Conservation (phyloP, 352 stramenopile genomes). For the Phytophthora syringae region DNA sequence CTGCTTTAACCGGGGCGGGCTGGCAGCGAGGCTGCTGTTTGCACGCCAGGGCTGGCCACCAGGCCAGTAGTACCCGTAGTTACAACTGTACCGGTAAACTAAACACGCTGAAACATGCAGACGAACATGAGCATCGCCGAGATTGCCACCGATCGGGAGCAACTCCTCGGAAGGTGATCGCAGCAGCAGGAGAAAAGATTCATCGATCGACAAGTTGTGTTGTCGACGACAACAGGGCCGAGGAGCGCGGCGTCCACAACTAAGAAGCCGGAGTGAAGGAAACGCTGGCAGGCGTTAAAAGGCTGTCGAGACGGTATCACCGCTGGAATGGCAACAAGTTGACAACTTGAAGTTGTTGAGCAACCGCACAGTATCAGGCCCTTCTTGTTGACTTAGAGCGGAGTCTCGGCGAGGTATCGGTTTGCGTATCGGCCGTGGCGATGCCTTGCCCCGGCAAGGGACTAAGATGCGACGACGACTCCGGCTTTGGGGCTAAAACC, state of each 20-base stretch:
- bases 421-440: not conserved
- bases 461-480: slow-evolving; percentile 7
- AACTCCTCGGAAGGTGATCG: not conserved
- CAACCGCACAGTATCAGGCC: too few relatives aligned
- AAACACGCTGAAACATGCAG: slow-evolving; percentile 18
- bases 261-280: too few relatives aligned
- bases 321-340: slow-evolving; percentile 4
- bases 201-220: too few relatives aligned
- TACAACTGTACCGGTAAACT: not conserved
- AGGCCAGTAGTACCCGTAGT: too few relatives aligned
- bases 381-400: not conserved
- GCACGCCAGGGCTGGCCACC: not conserved
- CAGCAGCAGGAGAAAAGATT: too few relatives aligned
- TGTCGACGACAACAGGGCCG: not conserved
- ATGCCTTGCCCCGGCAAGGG: not conserved
- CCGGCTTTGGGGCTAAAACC: not conserved
- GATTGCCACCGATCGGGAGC: not conserved
- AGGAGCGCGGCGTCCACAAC: too few relatives aligned
- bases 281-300: not conserved
- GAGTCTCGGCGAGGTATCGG: not conserved
- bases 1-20: slow-evolving; percentile 7
- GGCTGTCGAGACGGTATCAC: not conserved
- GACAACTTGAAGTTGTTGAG: too few relatives aligned
- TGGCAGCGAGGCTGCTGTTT: not conserved
- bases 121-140: slow-evolving; percentile 17